These are phyloP conservation scores for Cryptococcus sp. DNA, from an alignment of 1,284 basidiomycete species.

Conservation along the genomic window DNA sequence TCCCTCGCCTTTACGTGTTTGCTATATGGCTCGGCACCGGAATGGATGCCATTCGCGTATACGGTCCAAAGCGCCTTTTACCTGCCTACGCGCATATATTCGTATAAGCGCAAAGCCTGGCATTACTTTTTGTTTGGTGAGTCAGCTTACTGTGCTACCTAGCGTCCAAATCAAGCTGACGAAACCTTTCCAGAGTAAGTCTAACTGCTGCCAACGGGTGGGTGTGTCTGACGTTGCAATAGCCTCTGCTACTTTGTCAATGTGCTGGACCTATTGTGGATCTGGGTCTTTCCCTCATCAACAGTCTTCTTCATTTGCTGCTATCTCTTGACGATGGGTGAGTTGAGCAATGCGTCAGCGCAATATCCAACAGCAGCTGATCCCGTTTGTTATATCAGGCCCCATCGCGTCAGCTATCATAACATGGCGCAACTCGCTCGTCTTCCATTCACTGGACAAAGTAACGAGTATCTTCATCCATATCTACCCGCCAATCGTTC, in stretches of 20 bases:
- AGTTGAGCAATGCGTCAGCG: constrained; percentile 6
- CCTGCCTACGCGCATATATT: constrained; percentile 74
- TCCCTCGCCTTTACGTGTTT: constrained; percentile 78
- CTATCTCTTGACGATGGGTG: constrained; percentile 79
- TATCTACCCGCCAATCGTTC: constrained; percentile 76
- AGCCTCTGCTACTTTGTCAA: constrained; percentile 82
- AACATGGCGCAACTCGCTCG: constrained; percentile 93
- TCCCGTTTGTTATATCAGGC: constrained; percentile 50
- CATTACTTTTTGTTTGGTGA: constrained; percentile 90
- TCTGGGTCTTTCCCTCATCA: constrained; percentile 78
- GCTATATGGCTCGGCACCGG: constrained; percentile 76
- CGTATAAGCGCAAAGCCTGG: constrained; percentile 81
- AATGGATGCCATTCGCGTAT: constrained; percentile 63
- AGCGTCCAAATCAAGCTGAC: background rate
- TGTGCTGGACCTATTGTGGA: constrained; percentile 81
- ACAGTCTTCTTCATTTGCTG: constrained; percentile 77
- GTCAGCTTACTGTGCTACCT: constrained; percentile 4
- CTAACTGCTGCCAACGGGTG: background rate
- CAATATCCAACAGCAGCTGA: constrained; percentile 1
- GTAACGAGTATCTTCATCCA: constrained; percentile 89
- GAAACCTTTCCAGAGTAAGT: constrained; percentile 18
- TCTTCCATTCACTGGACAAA: constrained; percentile 92
- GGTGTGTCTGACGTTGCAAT: constrained; percentile 8
- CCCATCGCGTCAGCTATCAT: constrained; percentile 89
- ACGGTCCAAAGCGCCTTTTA: constrained; percentile 73